Evolutionary conservation across 495 filamentous ascomycete genomes (phyloP).

Genomic region (Annulohypoxylon nitens): DNA sequence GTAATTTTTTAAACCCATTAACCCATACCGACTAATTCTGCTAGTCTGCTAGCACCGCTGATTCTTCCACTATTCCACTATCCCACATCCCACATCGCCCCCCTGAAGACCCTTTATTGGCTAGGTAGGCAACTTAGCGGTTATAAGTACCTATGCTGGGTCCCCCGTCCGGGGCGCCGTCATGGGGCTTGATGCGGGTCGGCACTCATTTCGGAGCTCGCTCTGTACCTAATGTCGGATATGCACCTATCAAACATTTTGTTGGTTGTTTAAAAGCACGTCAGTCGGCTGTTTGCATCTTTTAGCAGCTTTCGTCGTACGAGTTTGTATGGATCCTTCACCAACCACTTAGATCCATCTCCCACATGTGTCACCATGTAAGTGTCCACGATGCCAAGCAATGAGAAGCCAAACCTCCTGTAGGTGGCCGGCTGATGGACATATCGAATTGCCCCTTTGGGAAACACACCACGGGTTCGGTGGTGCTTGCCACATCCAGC

Average conservation of each 20-base stretch:
- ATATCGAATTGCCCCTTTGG: not conserved
- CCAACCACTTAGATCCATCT: not conserved
- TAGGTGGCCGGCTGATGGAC: not conserved
- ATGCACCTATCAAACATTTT: not conserved
- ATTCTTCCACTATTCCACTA: not conserved
- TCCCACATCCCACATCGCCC: conserved; percentile 28
- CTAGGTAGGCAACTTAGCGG: not conserved
- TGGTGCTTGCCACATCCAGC: not conserved
- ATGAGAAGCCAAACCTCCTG: not conserved
- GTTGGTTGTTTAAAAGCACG: not conserved
- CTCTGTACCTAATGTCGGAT: not conserved
- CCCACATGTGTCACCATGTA: not conserved
- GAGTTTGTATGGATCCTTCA: not conserved
- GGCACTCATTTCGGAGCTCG: conserved; percentile 8
- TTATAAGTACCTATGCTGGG: not conserved
- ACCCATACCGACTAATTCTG: not conserved
- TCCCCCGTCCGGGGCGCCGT: not conserved
- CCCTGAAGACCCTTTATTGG: conserved; percentile 1
- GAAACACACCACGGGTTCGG: not conserved
- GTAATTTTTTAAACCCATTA: conserved; percentile 3
- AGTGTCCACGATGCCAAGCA: not conserved
- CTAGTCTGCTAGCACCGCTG: not conserved
- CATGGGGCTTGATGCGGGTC: not conserved
- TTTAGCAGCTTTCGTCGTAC: not conserved
- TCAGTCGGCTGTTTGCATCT: not conserved